Percentiles rank a stretch among this genome's conserved stretches.
Conservation (phyloP, 1,139 yeast species). For the Hemisphaericaspora xylofermentans region DNA sequence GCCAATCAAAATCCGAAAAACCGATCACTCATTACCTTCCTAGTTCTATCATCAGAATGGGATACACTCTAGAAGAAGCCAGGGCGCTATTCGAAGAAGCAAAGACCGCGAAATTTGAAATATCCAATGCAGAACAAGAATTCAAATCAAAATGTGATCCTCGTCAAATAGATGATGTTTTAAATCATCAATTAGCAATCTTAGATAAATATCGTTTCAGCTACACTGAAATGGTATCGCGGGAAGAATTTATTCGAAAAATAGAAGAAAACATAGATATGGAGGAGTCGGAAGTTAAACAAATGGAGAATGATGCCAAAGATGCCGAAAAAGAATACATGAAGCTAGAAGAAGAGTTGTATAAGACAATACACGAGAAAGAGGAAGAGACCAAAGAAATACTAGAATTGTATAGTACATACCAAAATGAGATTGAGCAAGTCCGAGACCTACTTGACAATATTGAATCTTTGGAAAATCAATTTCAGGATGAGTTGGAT, state of each 20-base stretch:
- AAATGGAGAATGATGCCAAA: background rate
- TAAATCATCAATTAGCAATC: slow-evolving; percentile 34
- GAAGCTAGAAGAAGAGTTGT: background rate
- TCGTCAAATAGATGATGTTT: slow-evolving; percentile 28
- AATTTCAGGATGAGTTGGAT: slow-evolving; percentile 18
- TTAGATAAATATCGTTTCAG: slow-evolving; percentile 57
- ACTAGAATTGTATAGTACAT: slow-evolving; percentile 18
- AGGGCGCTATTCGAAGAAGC: background rate
- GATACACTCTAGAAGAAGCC: background rate
- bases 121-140: slow-evolving; percentile 5
- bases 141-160: slow-evolving; percentile 19
- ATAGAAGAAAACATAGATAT: slow-evolving; percentile 12
- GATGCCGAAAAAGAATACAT: background rate
- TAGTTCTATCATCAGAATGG: background rate
- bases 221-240: slow-evolving; percentile 66
- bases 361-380: background rate
- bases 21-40: no score
- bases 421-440: slow-evolving; percentile 12
- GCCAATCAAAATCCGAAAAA: no score
- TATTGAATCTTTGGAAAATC: slow-evolving; percentile 18
- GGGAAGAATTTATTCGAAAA: slow-evolving; percentile 55
- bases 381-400: slow-evolving; percentile 20
- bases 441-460: slow-evolving; percentile 18
- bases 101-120: background rate
- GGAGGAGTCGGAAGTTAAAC: background rate